Evolutionary conservation across 108 stramenopile species (phyloP), one percentile per base, ranked within the genome.

Genomic region (Nitzschia palea): DNA sequence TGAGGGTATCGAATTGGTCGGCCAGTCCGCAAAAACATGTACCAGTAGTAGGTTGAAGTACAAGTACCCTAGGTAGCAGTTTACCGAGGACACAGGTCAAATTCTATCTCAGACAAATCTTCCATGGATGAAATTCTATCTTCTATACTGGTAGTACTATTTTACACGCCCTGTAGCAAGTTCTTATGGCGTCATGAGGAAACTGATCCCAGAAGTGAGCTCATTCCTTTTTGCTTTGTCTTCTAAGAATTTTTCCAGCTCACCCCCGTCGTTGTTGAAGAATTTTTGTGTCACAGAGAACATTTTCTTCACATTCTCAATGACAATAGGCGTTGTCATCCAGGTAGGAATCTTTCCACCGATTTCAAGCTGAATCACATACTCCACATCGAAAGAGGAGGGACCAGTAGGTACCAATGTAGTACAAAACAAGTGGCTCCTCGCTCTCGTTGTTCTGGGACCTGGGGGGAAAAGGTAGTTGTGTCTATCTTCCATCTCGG

Each of bases 341-440:
- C 80, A 89, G 44, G 65, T 76, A 23, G 88, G 88, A 35, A 89
- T 58, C 36, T 62, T 86, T 37, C 88, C 88, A 33, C 88, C 88
- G 52, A 86, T 80, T 44, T 89, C 85, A 47, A 89, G 68, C 61
- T 89, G 85, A 52, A 89, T 44, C 50, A 80, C 74, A 55, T 89
- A 89, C 61, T 89, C 88, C 0, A 84, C 88, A 75, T 89, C 88
- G 53, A 88, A 84, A 22, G 81, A 71, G 44, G 80, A 44, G 10
- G 73, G 67, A 10, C 83, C 78, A 15, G 87, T 85, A 20, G 87
- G 87, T 9, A 68, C 63, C 40, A 88, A 73, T 9, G 87, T 82
- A 33, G 80, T 77, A 2, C 73, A 73, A 44, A 88, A 88, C 18
- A 88, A 30, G 57, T 85, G 84, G 30, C 81, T 82, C 51, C 55